Evolutionary conservation across 2,329 filamentous ascomycete species (phyloP).

Genomic region (Claviceps humidiphila): DNA sequence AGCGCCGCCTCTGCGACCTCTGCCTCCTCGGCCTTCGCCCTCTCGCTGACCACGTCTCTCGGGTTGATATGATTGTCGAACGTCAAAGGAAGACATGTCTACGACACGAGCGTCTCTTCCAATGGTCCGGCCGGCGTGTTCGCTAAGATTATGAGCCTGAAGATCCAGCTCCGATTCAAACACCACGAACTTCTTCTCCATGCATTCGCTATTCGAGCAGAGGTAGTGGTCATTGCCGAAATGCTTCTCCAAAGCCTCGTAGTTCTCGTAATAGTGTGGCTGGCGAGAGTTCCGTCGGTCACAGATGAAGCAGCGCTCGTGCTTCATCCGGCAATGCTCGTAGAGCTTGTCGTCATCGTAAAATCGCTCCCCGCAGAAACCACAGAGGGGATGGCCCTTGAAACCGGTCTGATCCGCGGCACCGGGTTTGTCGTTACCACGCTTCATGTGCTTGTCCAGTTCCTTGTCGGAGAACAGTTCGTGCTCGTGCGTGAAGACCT

Average conservation of each 20-base stretch:
- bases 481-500: slow-evolving; percentile 96
- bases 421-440: slow-evolving; percentile 82
- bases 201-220: slow-evolving; percentile 72
- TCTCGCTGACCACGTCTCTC: slow-evolving; percentile 27
- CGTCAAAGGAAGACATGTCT: slow-evolving; percentile 77
- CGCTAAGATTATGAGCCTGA: slow-evolving; percentile 79
- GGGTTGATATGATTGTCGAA: slow-evolving; percentile 57
- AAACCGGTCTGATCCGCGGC: slow-evolving; percentile 89
- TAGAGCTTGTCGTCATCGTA: slow-evolving; percentile 95
- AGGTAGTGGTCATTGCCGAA: slow-evolving; percentile 80
- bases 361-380: slow-evolving; percentile 82
- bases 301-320: slow-evolving; percentile 91
- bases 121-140: slow-evolving; percentile 76
- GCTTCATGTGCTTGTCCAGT: slow-evolving; percentile 74
- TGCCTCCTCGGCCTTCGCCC: slow-evolving; percentile 25
- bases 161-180: slow-evolving; percentile 92
- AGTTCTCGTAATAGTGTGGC: slow-evolving; percentile 86
- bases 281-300: slow-evolving; percentile 57
- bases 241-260: slow-evolving; percentile 72
- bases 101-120: slow-evolving; percentile 73
- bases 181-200: slow-evolving; percentile 96
- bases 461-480: slow-evolving; percentile 75
- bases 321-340: slow-evolving; percentile 81
- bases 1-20: slow-evolving; percentile 28
- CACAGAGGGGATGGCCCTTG: slow-evolving; percentile 87